Evolutionary conservation across 495 filamentous ascomycete genomes (phyloP).

Genomic region (Barbatosphaeria neglecta): DNA sequence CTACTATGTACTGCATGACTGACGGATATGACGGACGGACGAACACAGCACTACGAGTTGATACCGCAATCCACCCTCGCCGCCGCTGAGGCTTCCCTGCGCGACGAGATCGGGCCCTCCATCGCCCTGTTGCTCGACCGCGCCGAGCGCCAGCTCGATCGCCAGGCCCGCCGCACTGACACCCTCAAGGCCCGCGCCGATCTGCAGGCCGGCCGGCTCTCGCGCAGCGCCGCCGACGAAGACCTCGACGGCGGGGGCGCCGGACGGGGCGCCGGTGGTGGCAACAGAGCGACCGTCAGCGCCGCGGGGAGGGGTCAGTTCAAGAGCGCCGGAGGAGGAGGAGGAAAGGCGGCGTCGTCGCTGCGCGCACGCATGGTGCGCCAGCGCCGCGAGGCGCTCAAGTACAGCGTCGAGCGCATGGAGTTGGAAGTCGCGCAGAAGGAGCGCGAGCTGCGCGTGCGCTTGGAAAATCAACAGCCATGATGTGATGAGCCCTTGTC

Average conservation of each 20-base stretch:
- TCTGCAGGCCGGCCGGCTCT: conserved; percentile 32
- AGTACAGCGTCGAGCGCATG: conserved; percentile 37
- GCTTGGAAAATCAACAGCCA: conserved; percentile 21
- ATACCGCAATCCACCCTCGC: conserved; percentile 38
- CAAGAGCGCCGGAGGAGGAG: not conserved
- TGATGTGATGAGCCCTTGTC: no score
- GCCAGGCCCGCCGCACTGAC: conserved; percentile 33
- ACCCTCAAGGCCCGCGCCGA: conserved; percentile 35
- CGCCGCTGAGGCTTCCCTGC: conserved; percentile 34
- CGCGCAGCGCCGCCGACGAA: conserved; percentile 5
- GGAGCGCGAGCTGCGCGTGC: conserved; percentile 36
- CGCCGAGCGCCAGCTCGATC: conserved; percentile 33
- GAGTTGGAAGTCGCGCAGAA: conserved; percentile 39
- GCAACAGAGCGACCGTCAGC: not conserved
- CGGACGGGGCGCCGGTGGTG: not conserved
- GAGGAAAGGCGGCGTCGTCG: conserved; percentile 13
- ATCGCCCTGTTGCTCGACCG: conserved; percentile 33
- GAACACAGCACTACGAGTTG: conserved; percentile 36
- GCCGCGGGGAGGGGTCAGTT: not conserved
- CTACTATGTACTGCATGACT: not conserved
- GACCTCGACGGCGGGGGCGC: not conserved
- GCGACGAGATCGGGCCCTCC: conserved; percentile 38
- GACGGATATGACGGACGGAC: not conserved
- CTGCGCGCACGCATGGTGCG: conserved; percentile 24
- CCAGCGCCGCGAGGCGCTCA: conserved; percentile 31